Evolutionary conservation across 805 yeast genomes (phyloP).

Genomic region (Saturnispora silvae): DNA sequence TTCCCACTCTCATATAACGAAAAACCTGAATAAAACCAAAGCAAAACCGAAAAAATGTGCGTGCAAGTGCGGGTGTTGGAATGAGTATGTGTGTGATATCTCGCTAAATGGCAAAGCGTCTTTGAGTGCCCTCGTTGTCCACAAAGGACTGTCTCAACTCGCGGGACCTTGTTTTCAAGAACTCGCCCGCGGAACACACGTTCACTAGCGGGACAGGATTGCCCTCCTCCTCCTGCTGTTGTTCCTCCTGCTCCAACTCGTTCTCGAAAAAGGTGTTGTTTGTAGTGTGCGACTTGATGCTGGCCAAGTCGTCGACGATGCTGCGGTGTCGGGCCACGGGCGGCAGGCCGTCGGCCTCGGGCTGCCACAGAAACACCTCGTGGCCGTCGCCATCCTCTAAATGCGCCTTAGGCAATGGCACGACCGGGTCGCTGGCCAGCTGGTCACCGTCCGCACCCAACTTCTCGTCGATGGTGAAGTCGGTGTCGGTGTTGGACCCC

Average conservation of each 20-base stretch:
- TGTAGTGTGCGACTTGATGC: slow-evolving; percentile 11
- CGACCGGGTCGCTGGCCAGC: neutral
- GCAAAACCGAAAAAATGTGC: no score
- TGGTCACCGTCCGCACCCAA: slow-evolving; percentile 1
- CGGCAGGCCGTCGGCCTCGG: no score
- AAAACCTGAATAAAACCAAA: no score
- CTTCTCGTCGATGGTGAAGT: slow-evolving; percentile 10
- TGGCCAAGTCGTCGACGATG: slow-evolving; percentile 13
- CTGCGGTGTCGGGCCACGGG: neutral
- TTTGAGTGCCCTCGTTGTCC: neutral
- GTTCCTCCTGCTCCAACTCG: slow-evolving; percentile 9
- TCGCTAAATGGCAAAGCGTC: neutral
- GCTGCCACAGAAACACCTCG: neutral
- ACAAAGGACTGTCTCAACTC: slow-evolving; percentile 13
- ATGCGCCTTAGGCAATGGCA: neutral
- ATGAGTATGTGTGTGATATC: no score
- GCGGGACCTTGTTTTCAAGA: slow-evolving; percentile 15
- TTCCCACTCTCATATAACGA: no score
- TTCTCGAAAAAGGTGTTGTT: slow-evolving; percentile 18
- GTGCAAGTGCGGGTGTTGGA: no score
- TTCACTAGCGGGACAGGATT: slow-evolving; percentile 14
- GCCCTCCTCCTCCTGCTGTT: slow-evolving; percentile 7
- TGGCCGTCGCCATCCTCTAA: neutral
- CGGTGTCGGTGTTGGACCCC: slow-evolving; percentile 12
- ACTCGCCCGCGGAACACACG: slow-evolving; percentile 21